Evolutionary conservation across 2,329 filamentous ascomycete species (phyloP).

Genomic region (Colletotrichum sp.): DNA sequence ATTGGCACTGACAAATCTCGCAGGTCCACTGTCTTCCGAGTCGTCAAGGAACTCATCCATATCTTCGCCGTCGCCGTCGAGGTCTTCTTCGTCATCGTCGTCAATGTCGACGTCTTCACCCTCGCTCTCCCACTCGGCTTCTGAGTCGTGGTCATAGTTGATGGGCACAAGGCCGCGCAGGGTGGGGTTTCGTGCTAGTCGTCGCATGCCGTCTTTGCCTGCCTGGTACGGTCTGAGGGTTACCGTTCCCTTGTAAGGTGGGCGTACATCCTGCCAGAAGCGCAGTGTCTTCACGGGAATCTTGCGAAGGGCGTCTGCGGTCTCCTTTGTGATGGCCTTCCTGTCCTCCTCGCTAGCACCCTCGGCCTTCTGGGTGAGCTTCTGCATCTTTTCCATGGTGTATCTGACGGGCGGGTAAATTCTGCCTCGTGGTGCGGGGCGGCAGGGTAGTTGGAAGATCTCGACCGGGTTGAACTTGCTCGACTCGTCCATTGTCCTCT

Average conservation of each 20-base stretch:
- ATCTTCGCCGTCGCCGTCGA: conserved; percentile 76
- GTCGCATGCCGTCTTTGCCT: conserved; percentile 49
- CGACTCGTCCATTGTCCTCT: conserved; percentile 40
- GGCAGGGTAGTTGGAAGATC: conserved; percentile 49
- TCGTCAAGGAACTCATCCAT: conserved; percentile 92
- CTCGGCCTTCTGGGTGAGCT: conserved; percentile 46
- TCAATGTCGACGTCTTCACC: conserved; percentile 73
- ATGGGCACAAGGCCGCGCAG: conserved; percentile 60
- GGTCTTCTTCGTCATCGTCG: conserved; percentile 72
- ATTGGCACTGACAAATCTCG: conserved; percentile 64
- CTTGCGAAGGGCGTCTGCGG: conserved; percentile 46
- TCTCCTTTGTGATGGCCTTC: conserved; percentile 34
- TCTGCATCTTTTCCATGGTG: conserved; percentile 62
- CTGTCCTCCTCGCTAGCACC: conserved; percentile 37
- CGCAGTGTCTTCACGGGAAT: conserved; percentile 68
- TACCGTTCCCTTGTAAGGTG: conserved; percentile 75
- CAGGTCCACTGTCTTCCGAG: conserved; percentile 70
- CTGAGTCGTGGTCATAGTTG: conserved; percentile 85
- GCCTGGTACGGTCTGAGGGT: conserved; percentile 61
- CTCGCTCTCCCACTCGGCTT: conserved; percentile 82
- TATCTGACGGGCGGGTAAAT: conserved; percentile 60
- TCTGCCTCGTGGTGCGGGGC: conserved; percentile 48
- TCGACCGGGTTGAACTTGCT: conserved; percentile 46
- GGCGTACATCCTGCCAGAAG: conserved; percentile 70
- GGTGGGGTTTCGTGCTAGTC: conserved; percentile 59